Evolutionary conservation across 176 grass and related monocot species (phyloP), one percentile per base, ranked within the genome.

Genomic region (Bonia amplexicaulis): DNA sequence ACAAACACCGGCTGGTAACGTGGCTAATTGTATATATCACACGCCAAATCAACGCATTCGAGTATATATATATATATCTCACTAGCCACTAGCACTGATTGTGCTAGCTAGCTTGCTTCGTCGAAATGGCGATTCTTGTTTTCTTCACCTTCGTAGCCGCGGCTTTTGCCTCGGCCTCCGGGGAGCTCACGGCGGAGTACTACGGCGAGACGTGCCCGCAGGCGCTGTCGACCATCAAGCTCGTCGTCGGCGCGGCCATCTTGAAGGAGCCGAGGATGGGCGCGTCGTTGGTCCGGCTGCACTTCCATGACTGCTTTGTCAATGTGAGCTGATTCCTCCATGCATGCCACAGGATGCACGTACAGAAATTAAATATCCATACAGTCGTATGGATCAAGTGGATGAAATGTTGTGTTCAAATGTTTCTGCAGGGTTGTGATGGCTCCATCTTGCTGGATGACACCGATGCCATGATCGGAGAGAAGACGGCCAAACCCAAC

Each of bases 261-360:
- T 11, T 87, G n/a, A 29, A 60, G 26, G 88, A 97, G 61, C 78
- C 92, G 5, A 66, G 94, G 79, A 94, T 97, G 88, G 92, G 94
- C 10, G 90, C 80, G 6, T 89, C 92, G 31, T 86, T 94, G 46
- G 80, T 97, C 58, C 90, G 94, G 25, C 27, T 97, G 62, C 94
- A 97, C 76, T 97, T 97, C 83, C 92, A 97, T 40, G 94, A 97
- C 74, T 97, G 94, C 90, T 83, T 94, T 68, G 92, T 90, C 81
- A 94, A 94, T 11, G 94, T 94, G 76, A 66, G 79, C 58, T 62
- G 23, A 27, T 33, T 17, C 54, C 2, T 19, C 15, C 64, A 11
- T 59, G 0, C 41, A 73, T 4, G 9, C 27, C 9, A 42, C 59
- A 42, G 27, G n/a, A 31, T 71, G 0, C 1, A 6, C 48, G 19